Evolutionary conservation across 805 yeast species (phyloP), one percentile per base, ranked within the genome.

Genomic region (Cyberlindnera mississippiensis): DNA sequence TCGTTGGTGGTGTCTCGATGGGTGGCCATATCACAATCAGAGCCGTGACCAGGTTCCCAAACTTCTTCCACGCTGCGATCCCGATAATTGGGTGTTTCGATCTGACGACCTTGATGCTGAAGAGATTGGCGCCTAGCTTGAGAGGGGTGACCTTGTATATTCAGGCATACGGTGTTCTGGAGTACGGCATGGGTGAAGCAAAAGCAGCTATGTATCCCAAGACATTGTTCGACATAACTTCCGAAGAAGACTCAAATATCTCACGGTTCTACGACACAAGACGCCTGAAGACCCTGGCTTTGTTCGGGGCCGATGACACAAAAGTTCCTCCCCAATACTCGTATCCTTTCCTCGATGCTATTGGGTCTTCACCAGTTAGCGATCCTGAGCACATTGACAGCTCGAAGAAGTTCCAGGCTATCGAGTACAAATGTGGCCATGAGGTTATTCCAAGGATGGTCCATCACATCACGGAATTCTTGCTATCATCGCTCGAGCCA

Each of bases 11-110:
- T 19, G 54, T 50, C 12, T 56, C 60, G 1, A 44, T 56, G 52
- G 59, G 60, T 15, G 60, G 49, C 2, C 60, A 56, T 34, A 34
- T 40, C 2, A 37, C 48, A 2, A 46, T 54, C 11, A 46, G 57
- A 38, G 40, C 45, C 11, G 48, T 38, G 5, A 42, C 28, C 3
- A 34, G 40, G 28, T 44, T 40, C 18, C 52, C 53, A 4, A 39
- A 37, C 1, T 22, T 42, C 9, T 48, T 49, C 33, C 48, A 50
- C 22, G 55, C 43, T 27, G 42, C 45, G 2, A 37, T 53, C 5
- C 56, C 59, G 2, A 47, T 56, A 27, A 49, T 55, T 33, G 59
- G 59, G 2, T 41, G 40, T 13, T 54, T 50, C 35, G 55, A 56
- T 17, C 22, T 56, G 28, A 33, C 53, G 1, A 40, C 56, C 2